phyloP scores from a whole-genome alignment of 495 filamentous ascomycete genomes.

The Aspergillus campestris region DNA sequence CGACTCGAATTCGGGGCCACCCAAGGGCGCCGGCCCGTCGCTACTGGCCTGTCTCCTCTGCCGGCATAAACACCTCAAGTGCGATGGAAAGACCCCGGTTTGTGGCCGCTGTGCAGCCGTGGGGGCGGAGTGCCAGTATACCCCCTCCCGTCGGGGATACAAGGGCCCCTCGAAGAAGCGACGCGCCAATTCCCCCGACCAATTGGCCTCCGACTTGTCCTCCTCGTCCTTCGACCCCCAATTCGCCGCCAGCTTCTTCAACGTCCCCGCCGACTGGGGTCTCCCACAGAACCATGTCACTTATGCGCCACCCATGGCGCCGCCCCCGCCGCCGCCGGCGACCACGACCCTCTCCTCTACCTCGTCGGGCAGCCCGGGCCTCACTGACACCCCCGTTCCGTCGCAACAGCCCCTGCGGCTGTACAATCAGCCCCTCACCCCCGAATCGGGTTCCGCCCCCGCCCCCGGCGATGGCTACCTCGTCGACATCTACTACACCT shows the following conservation, averaged over 20 bases:
- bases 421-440: conserved; percentile 26
- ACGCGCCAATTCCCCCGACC: conserved; percentile 32
- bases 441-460: conserved; percentile 31
- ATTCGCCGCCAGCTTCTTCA: conserved; percentile 8
- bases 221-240: conserved; percentile 11
- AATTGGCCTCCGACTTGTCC: conserved; percentile 15
- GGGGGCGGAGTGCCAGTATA: conserved; percentile 33
- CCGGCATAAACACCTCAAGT: conserved; percentile 53
- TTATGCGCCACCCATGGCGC: conserved; percentile 5
- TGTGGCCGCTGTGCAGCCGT: conserved; percentile 33
- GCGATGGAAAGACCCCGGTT: conserved; percentile 33
- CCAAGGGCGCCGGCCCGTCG: conserved; percentile 27
- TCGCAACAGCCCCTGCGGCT: conserved; percentile 12
- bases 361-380: conserved; percentile 17
- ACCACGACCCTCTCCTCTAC: conserved; percentile 17
- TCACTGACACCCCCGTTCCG: conserved; percentile 13
- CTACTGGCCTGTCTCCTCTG: conserved; percentile 49
- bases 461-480: conserved; percentile 32
- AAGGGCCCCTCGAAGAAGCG: conserved; percentile 41
- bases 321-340: not conserved
- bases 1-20: conserved; percentile 1
- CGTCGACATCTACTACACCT: conserved; percentile 39
- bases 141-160: conserved; percentile 40
- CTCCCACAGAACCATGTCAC: conserved; percentile 13
- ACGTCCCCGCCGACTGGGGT: conserved; percentile 26